These are phyloP conservation scores for Camillea tinctor DNA, from an alignment of 2,329 filamentous ascomycete genomes.

Conservation along the genomic window DNA sequence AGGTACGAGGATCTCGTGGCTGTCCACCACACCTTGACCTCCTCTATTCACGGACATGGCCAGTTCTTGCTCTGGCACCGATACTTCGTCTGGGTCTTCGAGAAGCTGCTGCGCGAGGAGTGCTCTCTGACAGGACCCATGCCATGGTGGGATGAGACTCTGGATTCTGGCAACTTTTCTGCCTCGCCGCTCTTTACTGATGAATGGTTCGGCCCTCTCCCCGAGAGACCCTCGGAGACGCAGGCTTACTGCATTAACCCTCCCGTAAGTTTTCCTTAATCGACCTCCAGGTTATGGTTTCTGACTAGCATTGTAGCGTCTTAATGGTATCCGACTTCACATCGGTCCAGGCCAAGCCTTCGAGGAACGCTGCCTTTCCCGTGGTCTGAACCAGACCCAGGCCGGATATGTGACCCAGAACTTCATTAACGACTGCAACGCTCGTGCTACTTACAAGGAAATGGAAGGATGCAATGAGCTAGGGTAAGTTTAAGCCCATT, in stretches of 20 bases:
- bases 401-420: conserved; percentile 30
- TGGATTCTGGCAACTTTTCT: conserved; percentile 33
- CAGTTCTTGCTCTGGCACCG: conserved; percentile 42
- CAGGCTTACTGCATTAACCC: conserved; percentile 34
- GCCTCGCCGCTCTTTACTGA: conserved; percentile 31
- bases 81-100: conserved; percentile 37
- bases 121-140: conserved; percentile 37
- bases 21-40: conserved; percentile 36
- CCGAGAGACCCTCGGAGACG: conserved; percentile 24
- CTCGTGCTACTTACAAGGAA: conserved; percentile 28
- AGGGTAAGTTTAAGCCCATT: conserved; percentile 27
- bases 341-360: conserved; percentile 30
- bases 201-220: conserved; percentile 30
- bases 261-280: conserved; percentile 26
- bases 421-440: conserved; percentile 34
- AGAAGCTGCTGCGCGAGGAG: conserved; percentile 38
- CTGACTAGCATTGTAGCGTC: conserved; percentile 22
- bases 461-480: conserved; percentile 34
- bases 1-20: conserved; percentile 40
- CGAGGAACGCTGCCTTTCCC: conserved; percentile 33
- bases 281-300: not conserved
- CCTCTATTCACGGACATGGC: conserved; percentile 32
- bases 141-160: conserved; percentile 42
- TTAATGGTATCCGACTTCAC: conserved; percentile 28
- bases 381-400: conserved; percentile 33